phyloP scores from a whole-genome alignment of 371 early-diverging fungal species.

The Mortierella sp. region DNA sequence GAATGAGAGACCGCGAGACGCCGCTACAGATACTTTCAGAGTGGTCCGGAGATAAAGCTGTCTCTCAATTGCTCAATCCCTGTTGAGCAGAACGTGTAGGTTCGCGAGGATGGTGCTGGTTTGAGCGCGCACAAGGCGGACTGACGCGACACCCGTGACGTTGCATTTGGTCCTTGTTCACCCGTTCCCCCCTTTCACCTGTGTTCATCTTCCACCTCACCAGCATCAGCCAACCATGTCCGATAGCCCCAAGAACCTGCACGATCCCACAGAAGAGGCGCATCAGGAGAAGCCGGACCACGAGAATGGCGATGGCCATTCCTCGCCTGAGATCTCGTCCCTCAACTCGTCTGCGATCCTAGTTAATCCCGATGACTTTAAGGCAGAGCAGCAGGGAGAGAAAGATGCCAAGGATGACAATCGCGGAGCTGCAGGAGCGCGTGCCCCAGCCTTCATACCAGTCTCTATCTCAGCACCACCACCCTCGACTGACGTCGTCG shows the following conservation, averaged over 20 bases:
- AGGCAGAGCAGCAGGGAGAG: slow-evolving; percentile 7
- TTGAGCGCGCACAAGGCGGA: too few relatives aligned
- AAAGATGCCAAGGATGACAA: background rate
- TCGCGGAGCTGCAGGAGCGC: background rate
- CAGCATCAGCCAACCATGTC: slow-evolving; percentile 41
- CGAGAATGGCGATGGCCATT: slow-evolving; percentile 38
- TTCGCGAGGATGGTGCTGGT: too few relatives aligned
- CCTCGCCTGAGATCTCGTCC: slow-evolving; percentile 38
- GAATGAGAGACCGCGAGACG: too few relatives aligned
- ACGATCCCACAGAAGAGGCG: slow-evolving; percentile 36
- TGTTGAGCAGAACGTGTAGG: too few relatives aligned
- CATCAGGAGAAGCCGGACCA: slow-evolving; percentile 30
- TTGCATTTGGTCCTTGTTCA: too few relatives aligned
- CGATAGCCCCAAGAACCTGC: slow-evolving; percentile 20
- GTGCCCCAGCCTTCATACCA: slow-evolving; percentile 2
- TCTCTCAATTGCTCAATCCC: too few relatives aligned
- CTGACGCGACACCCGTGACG: too few relatives aligned
- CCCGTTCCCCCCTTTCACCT: background rate
- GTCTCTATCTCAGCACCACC: slow-evolving; percentile 5
- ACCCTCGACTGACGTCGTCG: slow-evolving; percentile 26
- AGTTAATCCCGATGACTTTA: slow-evolving; percentile 33
- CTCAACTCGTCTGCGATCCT: slow-evolving; percentile 42
- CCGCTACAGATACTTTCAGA: too few relatives aligned
- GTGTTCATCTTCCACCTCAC: background rate
- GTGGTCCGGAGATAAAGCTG: too few relatives aligned